phyloP scores from a whole-genome alignment of 306 rosid genomes.

The Glycine tomentella region DNA sequence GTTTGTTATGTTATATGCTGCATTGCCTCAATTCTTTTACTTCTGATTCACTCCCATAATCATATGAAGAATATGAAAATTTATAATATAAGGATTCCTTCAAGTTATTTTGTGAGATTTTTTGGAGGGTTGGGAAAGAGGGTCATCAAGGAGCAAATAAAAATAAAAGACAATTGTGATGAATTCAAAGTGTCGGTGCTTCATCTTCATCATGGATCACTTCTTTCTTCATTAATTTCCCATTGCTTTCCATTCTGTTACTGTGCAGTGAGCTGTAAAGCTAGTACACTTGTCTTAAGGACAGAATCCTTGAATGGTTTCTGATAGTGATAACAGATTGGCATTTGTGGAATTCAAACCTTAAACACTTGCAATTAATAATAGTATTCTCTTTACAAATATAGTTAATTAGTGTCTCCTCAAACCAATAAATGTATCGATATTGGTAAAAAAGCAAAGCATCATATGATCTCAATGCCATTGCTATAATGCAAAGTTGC shows the following conservation, averaged over 20 bases:
- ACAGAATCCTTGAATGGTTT: too few species aligned
- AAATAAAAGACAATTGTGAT: neutral
- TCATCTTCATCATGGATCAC: neutral
- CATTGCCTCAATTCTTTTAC: too few species aligned
- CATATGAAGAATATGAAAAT: neutral
- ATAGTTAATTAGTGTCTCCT: too few species aligned
- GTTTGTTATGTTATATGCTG: neutral
- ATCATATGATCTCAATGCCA: neutral
- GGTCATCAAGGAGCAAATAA: neutral
- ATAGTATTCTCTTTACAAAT: too few species aligned
- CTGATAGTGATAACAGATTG: too few species aligned
- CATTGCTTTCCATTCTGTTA: neutral
- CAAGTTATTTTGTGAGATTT: neutral
- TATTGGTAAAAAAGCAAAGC: neutral
- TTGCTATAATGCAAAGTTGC: conserved; percentile 4
- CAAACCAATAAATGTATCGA: neutral
- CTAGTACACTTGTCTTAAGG: too few species aligned
- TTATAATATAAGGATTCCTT: neutral
- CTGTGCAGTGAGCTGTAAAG: neutral
- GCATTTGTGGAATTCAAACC: too few species aligned
- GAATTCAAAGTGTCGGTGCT: neutral
- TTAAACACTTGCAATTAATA: too few species aligned
- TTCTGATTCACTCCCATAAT: too few species aligned
- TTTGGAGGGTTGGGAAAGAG: neutral
- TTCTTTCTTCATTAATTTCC: neutral